These are phyloP conservation scores for Aspergillus coremiiformis DNA, from an alignment of 495 filamentous ascomycete species.

Conservation along the genomic window DNA sequence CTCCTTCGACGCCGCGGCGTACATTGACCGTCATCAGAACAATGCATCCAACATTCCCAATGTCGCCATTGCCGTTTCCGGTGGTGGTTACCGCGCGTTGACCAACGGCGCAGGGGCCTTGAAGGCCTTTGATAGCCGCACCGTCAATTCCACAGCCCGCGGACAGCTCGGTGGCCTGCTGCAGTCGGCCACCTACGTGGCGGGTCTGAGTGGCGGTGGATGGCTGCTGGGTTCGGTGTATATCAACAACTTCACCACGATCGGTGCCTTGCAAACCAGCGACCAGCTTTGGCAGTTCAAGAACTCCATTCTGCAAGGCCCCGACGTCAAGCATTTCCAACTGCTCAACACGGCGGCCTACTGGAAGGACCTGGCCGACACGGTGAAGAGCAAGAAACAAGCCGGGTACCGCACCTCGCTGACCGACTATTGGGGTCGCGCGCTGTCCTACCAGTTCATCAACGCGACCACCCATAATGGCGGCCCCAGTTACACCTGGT, in stretches of 20 bases:
- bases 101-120: slow-evolving; percentile 76
- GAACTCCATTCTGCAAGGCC: slow-evolving; percentile 64
- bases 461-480: slow-evolving; percentile 55
- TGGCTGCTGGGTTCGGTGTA: slow-evolving; percentile 90
- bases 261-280: slow-evolving; percentile 52
- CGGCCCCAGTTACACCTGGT: slow-evolving; percentile 73
- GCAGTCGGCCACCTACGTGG: slow-evolving; percentile 72
- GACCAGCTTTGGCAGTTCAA: slow-evolving; percentile 61
- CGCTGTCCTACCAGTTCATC: slow-evolving; percentile 74
- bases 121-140: slow-evolving; percentile 73
- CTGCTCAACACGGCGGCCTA: slow-evolving; percentile 49
- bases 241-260: slow-evolving; percentile 77
- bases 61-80: slow-evolving; percentile 51
- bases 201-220: slow-evolving; percentile 76
- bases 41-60: slow-evolving; percentile 53
- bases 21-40: slow-evolving; percentile 49
- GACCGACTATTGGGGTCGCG: slow-evolving; percentile 77
- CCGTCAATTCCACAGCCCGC: slow-evolving; percentile 49
- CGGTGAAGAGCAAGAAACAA: slow-evolving; percentile 55
- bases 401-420: slow-evolving; percentile 69
- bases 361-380: slow-evolving; percentile 52
- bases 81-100: slow-evolving; percentile 74
- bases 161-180: slow-evolving; percentile 77
- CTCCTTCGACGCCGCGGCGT: slow-evolving; percentile 66
- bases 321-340: slow-evolving; percentile 39